These are phyloP conservation scores for Kwoniella heveanensis DNA, from an alignment of 768 basidiomycete species.

Conservation along the genomic window DNA sequence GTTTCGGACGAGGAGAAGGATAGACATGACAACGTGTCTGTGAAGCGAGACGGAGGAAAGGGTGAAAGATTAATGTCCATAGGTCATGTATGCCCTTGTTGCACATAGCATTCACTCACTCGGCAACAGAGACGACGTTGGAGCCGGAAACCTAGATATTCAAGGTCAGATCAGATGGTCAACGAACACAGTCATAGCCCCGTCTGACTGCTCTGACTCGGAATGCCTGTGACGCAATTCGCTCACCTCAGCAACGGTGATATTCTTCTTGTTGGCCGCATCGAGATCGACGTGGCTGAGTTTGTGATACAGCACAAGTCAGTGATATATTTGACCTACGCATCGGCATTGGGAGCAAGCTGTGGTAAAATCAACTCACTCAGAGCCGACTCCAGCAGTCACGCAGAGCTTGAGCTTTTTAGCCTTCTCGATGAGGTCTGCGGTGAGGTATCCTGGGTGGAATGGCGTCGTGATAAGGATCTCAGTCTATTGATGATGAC, in stretches of 20 bases:
- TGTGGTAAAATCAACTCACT: slow-evolving; percentile 63
- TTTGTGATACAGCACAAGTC: too few species aligned
- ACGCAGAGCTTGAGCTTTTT: slow-evolving; percentile 86
- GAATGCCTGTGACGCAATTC: too few species aligned
- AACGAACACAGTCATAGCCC: too few species aligned
- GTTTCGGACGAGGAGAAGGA: slow-evolving; percentile 87
- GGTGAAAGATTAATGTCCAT: neutral
- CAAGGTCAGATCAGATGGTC: neutral
- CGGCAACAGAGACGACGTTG: slow-evolving; percentile 82
- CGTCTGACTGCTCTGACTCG: too few species aligned
- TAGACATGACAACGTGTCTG: slow-evolving; percentile 65
- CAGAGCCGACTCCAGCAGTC: slow-evolving; percentile 88
- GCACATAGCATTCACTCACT: slow-evolving; percentile 50
- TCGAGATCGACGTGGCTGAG: slow-evolving; percentile 66
- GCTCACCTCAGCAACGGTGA: slow-evolving; percentile 71
- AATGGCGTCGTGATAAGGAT: slow-evolving; percentile 54
- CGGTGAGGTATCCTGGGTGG: slow-evolving; percentile 55
- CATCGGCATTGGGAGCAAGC: too few species aligned
- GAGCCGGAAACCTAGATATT: slow-evolving; percentile 67
- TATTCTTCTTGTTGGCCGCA: slow-evolving; percentile 74
- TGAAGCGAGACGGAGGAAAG: too few species aligned
- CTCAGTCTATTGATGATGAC: slow-evolving; percentile 13
- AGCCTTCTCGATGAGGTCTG: slow-evolving; percentile 62
- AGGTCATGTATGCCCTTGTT: neutral
- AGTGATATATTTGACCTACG: too few species aligned